Evolutionary conservation across 768 basidiomycete species (phyloP), one percentile per base, ranked within the genome.

Genomic region (Dacryopinax spathularia): DNA sequence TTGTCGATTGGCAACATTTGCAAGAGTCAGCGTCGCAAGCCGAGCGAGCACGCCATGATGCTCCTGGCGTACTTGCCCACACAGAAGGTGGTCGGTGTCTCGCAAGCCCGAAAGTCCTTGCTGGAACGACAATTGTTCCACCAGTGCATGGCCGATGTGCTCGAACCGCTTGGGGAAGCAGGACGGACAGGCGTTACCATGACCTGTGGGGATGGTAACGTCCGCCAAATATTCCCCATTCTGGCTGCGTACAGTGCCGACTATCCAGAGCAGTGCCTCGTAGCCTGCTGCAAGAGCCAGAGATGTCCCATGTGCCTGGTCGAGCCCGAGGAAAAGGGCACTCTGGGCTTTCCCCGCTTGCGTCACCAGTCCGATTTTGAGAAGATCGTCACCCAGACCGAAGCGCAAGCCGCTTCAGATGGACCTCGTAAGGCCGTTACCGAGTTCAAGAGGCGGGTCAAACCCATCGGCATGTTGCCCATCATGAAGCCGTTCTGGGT

Each of bases 401-500:
- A n/a, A n/a, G n/a, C n/a, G n/a, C n/a, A n/a, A n/a, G n/a, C n/a
- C n/a, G n/a, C n/a, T n/a, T n/a, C n/a, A n/a, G n/a, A n/a, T n/a
- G n/a, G n/a, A n/a, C n/a, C n/a, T n/a, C n/a, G n/a, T n/a, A n/a
- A n/a, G n/a, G n/a, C n/a, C n/a, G n/a, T n/a, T n/a, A n/a, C n/a
- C n/a, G n/a, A n/a, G n/a, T n/a, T n/a, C n/a, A n/a, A n/a, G n/a
- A n/a, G n/a, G n/a, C n/a, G n/a, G n/a, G n/a, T n/a, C n/a, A n/a
- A n/a, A n/a, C n/a, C n/a, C n/a, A n/a, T 34, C 6, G 22, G 68
- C 71, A 59, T 68, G 66, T 48, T 60, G 61, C 12, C 34, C 35
- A n/a, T 48, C 33, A 7, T 20, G 31, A 16, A 43, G 15, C 79
- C 77, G 16, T 80, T 79, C 66, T 80, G 79, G 79, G 48, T 43